phyloP scores from a whole-genome alignment of 345 rosid genomes.

The Kernera saxatilis region DNA sequence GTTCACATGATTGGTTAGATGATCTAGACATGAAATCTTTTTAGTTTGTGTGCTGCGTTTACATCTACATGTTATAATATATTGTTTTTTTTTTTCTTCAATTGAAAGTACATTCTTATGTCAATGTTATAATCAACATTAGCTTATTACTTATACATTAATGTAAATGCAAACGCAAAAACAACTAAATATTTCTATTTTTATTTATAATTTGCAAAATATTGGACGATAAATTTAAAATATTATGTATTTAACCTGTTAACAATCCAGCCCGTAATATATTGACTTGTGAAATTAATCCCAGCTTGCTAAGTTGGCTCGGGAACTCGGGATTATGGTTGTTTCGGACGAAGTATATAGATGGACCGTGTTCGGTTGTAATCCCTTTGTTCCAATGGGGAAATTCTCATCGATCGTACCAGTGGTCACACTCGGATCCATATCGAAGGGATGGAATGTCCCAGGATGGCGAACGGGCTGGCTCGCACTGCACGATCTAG shows the following conservation, averaged over 20 bases:
- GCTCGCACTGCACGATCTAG: constrained; percentile 39
- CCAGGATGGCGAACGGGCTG: constrained; percentile 63
- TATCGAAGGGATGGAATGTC: constrained; percentile 54
- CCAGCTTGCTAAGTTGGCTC: constrained; percentile 45
- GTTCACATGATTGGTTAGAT: not conserved
- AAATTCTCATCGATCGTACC: constrained; percentile 46
- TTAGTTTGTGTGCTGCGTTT: not conserved
- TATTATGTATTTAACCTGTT: not conserved
- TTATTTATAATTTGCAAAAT: not conserved
- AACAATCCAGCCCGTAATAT: not conserved
- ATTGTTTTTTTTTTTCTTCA: not conserved
- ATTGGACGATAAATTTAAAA: too few relatives aligned
- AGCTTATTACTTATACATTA: not conserved
- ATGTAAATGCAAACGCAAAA: not conserved
- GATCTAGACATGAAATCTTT: not conserved
- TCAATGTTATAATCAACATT: not conserved
- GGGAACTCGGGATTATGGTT: constrained; percentile 42
- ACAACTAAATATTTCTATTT: not conserved
- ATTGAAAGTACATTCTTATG: not conserved
- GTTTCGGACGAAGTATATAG: constrained; percentile 50
- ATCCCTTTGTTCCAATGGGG: constrained; percentile 43
- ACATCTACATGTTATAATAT: not conserved
- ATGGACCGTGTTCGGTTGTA: constrained; percentile 40
- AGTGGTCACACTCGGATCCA: constrained; percentile 45
- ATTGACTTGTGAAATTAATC: not conserved